phyloP scores from a whole-genome alignment of 192 early-diverging fungal genomes.

The Coemansia sp. region DNA sequence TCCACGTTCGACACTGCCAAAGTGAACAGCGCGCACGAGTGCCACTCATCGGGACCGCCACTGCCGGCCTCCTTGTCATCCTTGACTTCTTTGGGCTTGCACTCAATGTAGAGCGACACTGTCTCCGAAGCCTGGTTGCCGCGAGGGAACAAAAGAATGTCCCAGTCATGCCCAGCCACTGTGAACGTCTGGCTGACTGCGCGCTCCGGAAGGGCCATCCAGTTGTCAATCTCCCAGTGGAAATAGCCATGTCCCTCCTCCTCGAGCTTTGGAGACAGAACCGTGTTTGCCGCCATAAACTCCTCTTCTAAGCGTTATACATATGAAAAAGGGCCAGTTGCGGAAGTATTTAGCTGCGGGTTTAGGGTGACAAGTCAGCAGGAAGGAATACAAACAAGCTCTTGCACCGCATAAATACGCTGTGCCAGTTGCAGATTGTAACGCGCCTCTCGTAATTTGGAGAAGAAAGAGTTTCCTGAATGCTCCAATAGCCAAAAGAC shows the following conservation, averaged over 20 bases:
- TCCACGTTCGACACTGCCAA: conserved; percentile 75
- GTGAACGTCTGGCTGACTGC: conserved; percentile 41
- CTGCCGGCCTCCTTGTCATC: conserved; percentile 16
- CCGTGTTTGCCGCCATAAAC: conserved; percentile 22
- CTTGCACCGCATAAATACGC: neutral
- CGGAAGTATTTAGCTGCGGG: neutral
- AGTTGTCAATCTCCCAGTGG: conserved; percentile 53
- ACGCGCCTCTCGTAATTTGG: neutral
- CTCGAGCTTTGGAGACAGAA: conserved; percentile 18
- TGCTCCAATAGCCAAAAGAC: neutral
- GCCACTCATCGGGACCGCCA: conserved; percentile 61
- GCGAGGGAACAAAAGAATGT: conserved; percentile 84
- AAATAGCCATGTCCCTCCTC: conserved; percentile 41
- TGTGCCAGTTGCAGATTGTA: neutral
- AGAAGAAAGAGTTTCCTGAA: neutral
- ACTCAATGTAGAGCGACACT: conserved; percentile 87
- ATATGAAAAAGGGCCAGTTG: neutral
- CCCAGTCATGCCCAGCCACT: conserved; percentile 61
- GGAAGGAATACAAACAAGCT: neutral
- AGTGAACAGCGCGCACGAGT: conserved; percentile 82
- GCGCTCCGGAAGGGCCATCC: conserved; percentile 34
- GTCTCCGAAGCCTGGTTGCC: conserved; percentile 77
- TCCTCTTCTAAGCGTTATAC: conserved; percentile 31
- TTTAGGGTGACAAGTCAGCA: conserved; percentile 1
- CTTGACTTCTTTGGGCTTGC: conserved; percentile 63